phyloP scores from a whole-genome alignment of 2,329 filamentous ascomycete species.

The Aspergillus sp. region DNA sequence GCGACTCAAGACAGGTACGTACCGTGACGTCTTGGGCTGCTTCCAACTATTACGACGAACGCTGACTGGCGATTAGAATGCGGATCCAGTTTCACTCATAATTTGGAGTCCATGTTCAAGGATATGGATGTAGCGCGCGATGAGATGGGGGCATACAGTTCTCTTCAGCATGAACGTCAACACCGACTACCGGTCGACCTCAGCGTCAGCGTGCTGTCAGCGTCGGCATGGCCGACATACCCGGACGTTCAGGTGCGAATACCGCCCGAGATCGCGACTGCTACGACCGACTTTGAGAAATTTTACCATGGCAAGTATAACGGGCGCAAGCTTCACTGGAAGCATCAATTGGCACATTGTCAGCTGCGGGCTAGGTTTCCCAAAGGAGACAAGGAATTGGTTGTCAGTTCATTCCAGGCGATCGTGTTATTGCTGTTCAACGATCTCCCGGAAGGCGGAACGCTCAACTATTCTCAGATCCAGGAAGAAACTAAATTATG shows the following conservation, averaged over 20 bases:
- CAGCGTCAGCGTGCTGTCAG: conserved; percentile 84
- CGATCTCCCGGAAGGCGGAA: conserved; percentile 59
- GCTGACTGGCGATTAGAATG: conserved; percentile 60
- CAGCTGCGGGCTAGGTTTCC: conserved; percentile 78
- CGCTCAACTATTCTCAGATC: conserved; percentile 74
- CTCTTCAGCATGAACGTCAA: conserved; percentile 60
- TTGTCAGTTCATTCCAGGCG: conserved; percentile 90
- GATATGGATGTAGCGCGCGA: conserved; percentile 92
- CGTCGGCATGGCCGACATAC: conserved; percentile 90
- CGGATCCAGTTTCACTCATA: conserved; percentile 90
- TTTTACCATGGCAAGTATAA: conserved; percentile 91
- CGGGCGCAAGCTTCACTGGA: conserved; percentile 84
- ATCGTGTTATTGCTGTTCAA: conserved; percentile 92
- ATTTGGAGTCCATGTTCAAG: conserved; percentile 99
- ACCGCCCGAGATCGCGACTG: conserved; percentile 70
- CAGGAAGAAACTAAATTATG: conserved; percentile 70
- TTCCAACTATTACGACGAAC: neutral
- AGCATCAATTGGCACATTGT: conserved; percentile 88
- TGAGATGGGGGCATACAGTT: conserved; percentile 86
- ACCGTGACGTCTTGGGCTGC: neutral
- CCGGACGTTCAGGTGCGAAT: conserved; percentile 73
- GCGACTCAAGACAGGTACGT: conserved; percentile 71
- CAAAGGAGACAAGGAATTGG: conserved; percentile 79
- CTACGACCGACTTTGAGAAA: conserved; percentile 75
- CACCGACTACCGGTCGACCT: conserved; percentile 66